Base-by-base conservation (phyloP, 768 basidiomycete species). In the Cystoderma amianthinum region DNA sequence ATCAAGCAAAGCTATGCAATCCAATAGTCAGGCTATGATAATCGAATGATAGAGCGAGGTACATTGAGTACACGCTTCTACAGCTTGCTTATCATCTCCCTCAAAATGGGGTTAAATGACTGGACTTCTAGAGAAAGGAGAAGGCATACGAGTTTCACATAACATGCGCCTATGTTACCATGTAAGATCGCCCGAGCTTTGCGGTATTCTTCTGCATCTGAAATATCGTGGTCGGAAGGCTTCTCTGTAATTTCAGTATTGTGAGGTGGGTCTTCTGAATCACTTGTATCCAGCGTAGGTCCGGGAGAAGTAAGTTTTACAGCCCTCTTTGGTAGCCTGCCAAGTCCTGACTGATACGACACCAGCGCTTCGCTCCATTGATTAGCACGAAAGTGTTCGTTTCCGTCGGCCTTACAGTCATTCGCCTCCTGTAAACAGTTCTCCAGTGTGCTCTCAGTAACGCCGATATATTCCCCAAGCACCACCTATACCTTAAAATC, bases 121-220 rank as follows among this genome's bases (percentile, higher is more conserved):
- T n/a, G n/a, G n/a, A n/a, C n/a, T n/a, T 15, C 28, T 9, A 30
- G 9, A 30, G 9, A 9, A 9, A 30, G 28, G 15, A 15, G 9
- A 9, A 30, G 15, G 28, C 81, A 54, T 52, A 88, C 91, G 60
- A 88, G 60, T 53, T 89, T 88, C 4, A 87, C 70, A 55, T 81
- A 69, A 51, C 91, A 94, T 39, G 92, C 93, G 0, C 74, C 92
- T 28, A 95, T 80, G 55, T 97, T 97, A n/a, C 85, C 82, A 56
- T 86, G 76, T 49, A 94, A 57, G 12, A 88, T 69, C 21, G 90
- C 80, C 40, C 88, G 74, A 18, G 74, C 68, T 51, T 79, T 80
- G 10, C 67, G 63, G 47, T 69, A 74, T 39, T 78, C 67, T 25
- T 49, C 62, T 11, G 56, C 48, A 16, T 41, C 25, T 19, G 63